Percentiles rank a stretch among this genome's conserved stretches.
Evolutionary conservation across 495 filamentous ascomycete species (phyloP).

Genomic region (Daldinia bambusicola): DNA sequence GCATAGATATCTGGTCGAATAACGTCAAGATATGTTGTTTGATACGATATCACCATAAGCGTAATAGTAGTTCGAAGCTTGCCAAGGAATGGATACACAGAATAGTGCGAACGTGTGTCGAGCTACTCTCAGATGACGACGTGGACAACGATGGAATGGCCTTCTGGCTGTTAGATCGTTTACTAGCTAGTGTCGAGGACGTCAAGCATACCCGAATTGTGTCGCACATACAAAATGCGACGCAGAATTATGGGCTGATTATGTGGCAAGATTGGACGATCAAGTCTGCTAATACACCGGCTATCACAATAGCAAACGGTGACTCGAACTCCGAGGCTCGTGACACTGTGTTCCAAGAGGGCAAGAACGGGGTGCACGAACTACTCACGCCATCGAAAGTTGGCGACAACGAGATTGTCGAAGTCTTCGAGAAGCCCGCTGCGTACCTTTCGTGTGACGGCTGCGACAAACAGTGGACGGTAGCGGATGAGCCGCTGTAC

Average conservation of each 20-base stretch:
- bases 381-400: not conserved
- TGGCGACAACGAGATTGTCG: no score
- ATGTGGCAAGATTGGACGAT: slow-evolving; percentile 54
- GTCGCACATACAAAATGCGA: slow-evolving; percentile 42
- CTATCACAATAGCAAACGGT: no score
- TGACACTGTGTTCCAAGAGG: not conserved
- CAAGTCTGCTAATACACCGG: slow-evolving; percentile 30
- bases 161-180: slow-evolving; percentile 46
- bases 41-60: slow-evolving; percentile 46
- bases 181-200: slow-evolving; percentile 47
- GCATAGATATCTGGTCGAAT: slow-evolving; percentile 23
- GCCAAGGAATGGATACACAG: slow-evolving; percentile 46
- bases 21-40: slow-evolving; percentile 34
- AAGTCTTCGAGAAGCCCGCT: slow-evolving; percentile 22
- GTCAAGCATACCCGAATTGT: slow-evolving; percentile 37
- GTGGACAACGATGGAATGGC: slow-evolving; percentile 56
- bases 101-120: slow-evolving; percentile 50
- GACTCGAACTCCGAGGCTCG: not conserved
- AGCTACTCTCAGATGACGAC: slow-evolving; percentile 58
- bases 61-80: slow-evolving; percentile 41
- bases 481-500: slow-evolving; percentile 38
- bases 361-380: not conserved
- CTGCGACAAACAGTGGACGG: slow-evolving; percentile 39
- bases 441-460: slow-evolving; percentile 39
- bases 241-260: slow-evolving; percentile 21